Percentiles rank a stretch among this genome's conserved stretches.
Evolutionary conservation across 2,329 filamentous ascomycete species (phyloP).

Genomic region (Ophidiomyces ophidiicola): DNA sequence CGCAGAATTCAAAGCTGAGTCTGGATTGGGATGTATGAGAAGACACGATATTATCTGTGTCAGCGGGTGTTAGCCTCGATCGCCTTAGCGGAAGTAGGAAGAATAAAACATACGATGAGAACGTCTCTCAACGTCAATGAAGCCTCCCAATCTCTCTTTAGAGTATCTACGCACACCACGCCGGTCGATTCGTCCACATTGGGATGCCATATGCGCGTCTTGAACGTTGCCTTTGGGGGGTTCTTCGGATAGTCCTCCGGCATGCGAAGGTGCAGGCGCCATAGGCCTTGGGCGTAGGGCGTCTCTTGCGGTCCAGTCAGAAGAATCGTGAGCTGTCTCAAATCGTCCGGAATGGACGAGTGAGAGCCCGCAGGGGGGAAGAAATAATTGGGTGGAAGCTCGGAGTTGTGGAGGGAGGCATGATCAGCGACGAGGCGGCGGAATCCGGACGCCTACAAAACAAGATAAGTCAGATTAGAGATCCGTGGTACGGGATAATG

Average conservation of each 20-base stretch:
- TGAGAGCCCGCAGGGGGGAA: slow-evolving; percentile 36
- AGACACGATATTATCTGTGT: slow-evolving; percentile 47
- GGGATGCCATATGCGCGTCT: slow-evolving; percentile 51
- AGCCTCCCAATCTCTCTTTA: slow-evolving; percentile 52
- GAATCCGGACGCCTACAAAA: slow-evolving; percentile 27
- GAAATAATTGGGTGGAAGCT: slow-evolving; percentile 51
- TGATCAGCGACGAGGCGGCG: slow-evolving; percentile 51
- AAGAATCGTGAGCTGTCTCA: slow-evolving; percentile 46
- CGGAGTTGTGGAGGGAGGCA: slow-evolving; percentile 42
- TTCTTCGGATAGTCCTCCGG: slow-evolving; percentile 43
- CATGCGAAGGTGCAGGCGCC: slow-evolving; percentile 48
- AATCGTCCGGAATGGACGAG: slow-evolving; percentile 36
- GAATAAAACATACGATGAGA: slow-evolving; percentile 32
- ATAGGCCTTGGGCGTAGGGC: slow-evolving; percentile 47
- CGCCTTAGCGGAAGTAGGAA: neutral
- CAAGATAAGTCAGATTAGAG: no score
- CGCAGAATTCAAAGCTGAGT: slow-evolving; percentile 50
- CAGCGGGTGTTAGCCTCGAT: neutral
- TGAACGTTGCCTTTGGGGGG: slow-evolving; percentile 46
- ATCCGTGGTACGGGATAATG: no score
- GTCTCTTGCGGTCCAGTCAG: slow-evolving; percentile 49
- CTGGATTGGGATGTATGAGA: slow-evolving; percentile 52
- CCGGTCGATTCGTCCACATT: slow-evolving; percentile 53
- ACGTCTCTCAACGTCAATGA: slow-evolving; percentile 49
- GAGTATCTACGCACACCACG: slow-evolving; percentile 51